These are phyloP conservation scores for Botrytis byssoidea DNA, from an alignment of 2,329 filamentous ascomycete genomes.

Conservation along the genomic window DNA sequence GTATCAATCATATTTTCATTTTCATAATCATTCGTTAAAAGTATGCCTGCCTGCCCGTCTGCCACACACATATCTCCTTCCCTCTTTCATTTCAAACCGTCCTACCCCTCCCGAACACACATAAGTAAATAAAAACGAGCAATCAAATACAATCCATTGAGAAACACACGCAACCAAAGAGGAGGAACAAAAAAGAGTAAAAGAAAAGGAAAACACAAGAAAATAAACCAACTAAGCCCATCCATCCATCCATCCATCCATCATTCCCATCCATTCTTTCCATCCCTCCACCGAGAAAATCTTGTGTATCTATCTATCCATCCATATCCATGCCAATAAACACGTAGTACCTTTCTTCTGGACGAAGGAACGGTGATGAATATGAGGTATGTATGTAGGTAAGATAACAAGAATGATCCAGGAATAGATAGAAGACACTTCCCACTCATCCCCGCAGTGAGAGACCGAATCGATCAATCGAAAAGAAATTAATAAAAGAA, in stretches of 20 bases:
- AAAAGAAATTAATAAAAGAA: neutral
- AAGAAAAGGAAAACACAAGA: neutral
- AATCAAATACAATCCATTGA: neutral
- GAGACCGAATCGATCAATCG: neutral
- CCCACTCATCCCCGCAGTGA: neutral
- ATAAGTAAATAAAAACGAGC: neutral
- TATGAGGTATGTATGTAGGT: neutral
- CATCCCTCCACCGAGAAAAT: neutral
- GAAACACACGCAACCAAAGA: neutral
- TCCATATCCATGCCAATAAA: neutral
- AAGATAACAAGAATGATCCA: neutral
- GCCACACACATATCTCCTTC: neutral
- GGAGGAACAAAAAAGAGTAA: neutral
- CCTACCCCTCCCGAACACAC: neutral
- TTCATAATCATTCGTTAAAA: constrained; percentile 8
- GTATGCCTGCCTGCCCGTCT: neutral
- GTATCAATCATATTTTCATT: constrained; percentile 2
- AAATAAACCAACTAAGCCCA: neutral
- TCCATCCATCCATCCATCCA: neutral
- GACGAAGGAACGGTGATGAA: neutral
- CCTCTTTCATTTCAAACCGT: neutral
- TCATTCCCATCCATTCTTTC: neutral
- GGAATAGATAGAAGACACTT: neutral
- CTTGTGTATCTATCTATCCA: neutral
- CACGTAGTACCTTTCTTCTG: neutral